Evolutionary conservation across 495 filamentous ascomycete genomes (phyloP), one percentile per base, ranked within the genome.

Genomic region (Penicillium diatomitis): DNA sequence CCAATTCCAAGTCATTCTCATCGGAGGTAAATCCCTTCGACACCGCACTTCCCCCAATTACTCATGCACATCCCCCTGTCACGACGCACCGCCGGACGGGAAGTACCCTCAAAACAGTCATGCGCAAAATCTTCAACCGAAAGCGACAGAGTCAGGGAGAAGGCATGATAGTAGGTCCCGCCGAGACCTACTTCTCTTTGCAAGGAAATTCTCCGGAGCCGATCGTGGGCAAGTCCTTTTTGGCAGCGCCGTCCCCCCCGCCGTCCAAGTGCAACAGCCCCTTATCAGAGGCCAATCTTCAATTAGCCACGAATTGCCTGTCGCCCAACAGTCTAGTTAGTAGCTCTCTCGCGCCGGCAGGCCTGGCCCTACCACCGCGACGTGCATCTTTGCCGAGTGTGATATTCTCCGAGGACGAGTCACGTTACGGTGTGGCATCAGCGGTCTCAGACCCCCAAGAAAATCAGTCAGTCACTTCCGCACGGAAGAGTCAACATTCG

Each of bases 121-220:
- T 74, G 71, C 65, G 67, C 36, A 74, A 68, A 54, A 69, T 74
- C 28, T 74, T 74, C 56, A 71, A 63, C 20, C 57, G 67, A 4
- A 72, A 69, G 53, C 51, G 67, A 44, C 67, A 68, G n/a, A 70
- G 71, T 28, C 58, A 68, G 40, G 34, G 60, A 11, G 67, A 69
- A 47, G 58, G 53, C 8, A 27, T 64, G n/a, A 66, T 71, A 20
- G 65, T 64, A 27, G 52, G 28, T 31, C 53, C 56, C 0, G 41
- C 47, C 27, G 62, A 64, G 46, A 50, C 49, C 3, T 48, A 49
- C 31, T 60, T 50, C 4, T 38, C 39, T 0, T 42, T 37, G 3
- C 46, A 45, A 1, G 29, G 29, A 20, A 49, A 52, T 12, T 44
- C 27, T 11, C 33, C 49, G 11, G 48, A 46, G 0, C 54, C 46